Evolutionary conservation across 2,329 filamentous ascomycete species (phyloP), one percentile per base, ranked within the genome.

Genomic region (Hypoxylon sp.): DNA sequence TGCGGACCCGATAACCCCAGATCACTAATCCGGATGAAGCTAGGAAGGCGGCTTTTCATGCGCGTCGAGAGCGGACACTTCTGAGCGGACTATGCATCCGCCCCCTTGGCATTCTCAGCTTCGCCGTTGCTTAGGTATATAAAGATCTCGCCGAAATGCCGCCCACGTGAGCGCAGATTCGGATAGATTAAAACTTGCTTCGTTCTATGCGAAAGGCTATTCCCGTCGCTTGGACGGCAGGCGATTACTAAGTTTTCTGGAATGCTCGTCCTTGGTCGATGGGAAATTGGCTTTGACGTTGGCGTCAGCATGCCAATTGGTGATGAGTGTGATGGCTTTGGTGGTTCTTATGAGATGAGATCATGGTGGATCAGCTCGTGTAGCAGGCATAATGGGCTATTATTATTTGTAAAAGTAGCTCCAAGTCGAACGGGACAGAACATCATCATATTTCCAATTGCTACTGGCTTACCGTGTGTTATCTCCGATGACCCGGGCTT

Each of bases 141-240:
- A 30, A 20, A 24, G 22, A 20, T 33, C n/a, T 26, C 12, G n/a
- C 16, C 9, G 18, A 16, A 36, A 36, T 56, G 18, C 58, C 54
- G 65, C 57, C 38, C 65, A 61, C 54, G 62, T 68, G 62, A 50
- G 40, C 62, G 58, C 22, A 26, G 7, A 45, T 51, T 30, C 24
- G 20, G n/a, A n/a, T 40, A 20, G 36, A 40, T 40, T 40, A n/a
- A 6, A 40, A 40, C 7, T 8, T 40, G 36, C 1, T 40, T 40
- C 36, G 4, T 20, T n/a, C 7, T 40, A 20, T 45, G 3, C 9
- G 7, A 36, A 5, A 11, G 26, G 32, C 32, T 20, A 6, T 38
- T 40, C 18, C 2, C 20, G 11, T 14, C 32, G 30, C 12, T 26
- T 16, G 36, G 16, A 40, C 7, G n/a, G 2, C 36, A 8, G n/a